These are phyloP conservation scores for Elymus sibiricus DNA, from an alignment of 176 grass and related monocot genomes.

Conservation along the genomic window DNA sequence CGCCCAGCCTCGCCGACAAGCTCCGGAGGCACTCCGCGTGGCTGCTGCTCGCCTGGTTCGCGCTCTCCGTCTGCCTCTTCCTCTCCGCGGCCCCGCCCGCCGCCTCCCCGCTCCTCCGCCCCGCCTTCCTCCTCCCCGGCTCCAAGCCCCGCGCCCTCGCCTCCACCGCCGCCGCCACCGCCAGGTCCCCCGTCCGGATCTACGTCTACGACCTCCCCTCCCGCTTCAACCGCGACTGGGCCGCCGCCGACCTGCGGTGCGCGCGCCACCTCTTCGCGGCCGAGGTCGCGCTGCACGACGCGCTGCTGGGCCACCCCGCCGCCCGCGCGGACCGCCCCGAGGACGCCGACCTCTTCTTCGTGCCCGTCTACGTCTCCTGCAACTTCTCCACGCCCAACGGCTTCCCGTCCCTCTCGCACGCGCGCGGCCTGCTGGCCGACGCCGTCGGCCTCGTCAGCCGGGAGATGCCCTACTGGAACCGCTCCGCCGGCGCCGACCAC, in stretches of 20 bases:
- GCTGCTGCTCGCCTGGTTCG: conserved; percentile 64
- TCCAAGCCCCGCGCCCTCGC: conserved; percentile 12
- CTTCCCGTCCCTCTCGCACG: conserved; percentile 76
- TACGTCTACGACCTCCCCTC: conserved; percentile 80
- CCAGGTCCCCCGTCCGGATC: conserved; percentile 36
- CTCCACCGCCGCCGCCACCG: not conserved
- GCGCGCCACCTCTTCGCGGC: conserved; percentile 73
- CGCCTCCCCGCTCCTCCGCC: conserved; percentile 24
- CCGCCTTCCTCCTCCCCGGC: conserved; percentile 26
- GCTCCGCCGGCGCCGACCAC: conserved; percentile 73
- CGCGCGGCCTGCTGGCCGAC: conserved; percentile 52
- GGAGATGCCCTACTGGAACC: conserved; percentile 74
- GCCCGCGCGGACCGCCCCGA: conserved; percentile 30
- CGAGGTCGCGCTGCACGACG: conserved; percentile 72
- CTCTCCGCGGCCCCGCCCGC: conserved; percentile 1
- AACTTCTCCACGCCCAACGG: conserved; percentile 91
- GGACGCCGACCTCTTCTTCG: conserved; percentile 84
- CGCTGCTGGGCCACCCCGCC: conserved; percentile 19
- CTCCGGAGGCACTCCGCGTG: conserved; percentile 56
- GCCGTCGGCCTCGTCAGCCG: conserved; percentile 46
- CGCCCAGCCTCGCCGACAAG: conserved; percentile 37
- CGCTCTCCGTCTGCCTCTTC: conserved; percentile 54
- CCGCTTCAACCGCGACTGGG: conserved; percentile 76
- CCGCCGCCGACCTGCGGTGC: conserved; percentile 54
- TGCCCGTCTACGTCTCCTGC: conserved; percentile 95